phyloP scores from a whole-genome alignment of 306 rosid species.

The Trifolium pratense region DNA sequence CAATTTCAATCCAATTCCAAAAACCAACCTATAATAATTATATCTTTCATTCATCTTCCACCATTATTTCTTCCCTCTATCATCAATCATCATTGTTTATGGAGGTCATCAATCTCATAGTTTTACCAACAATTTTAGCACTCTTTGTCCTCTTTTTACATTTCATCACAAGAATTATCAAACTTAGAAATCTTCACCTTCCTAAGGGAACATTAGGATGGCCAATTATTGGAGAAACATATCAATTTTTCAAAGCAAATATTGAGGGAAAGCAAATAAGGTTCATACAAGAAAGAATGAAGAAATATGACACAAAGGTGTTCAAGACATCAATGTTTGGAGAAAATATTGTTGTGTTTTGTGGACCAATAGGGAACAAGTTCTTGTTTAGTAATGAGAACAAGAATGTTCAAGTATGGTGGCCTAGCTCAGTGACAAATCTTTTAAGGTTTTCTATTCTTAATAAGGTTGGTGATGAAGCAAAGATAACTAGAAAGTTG shows the following conservation, averaged over 20 bases:
- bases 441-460: conserved; percentile 45
- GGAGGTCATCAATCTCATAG: conserved; percentile 40
- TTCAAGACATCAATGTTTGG: conserved; percentile 56
- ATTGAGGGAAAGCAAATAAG: conserved; percentile 20
- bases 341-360: conserved; percentile 41
- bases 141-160: conserved; percentile 33
- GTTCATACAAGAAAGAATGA: conserved; percentile 47
- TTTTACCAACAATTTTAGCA: conserved; percentile 40
- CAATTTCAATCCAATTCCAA: conserved; percentile 11
- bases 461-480: conserved; percentile 53
- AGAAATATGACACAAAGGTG: conserved; percentile 44
- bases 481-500: conserved; percentile 45
- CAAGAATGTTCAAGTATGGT: conserved; percentile 57
- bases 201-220: conserved; percentile 54
- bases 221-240: conserved; percentile 55
- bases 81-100: conserved; percentile 17
- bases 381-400: conserved; percentile 56
- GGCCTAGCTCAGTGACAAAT: conserved; percentile 53
- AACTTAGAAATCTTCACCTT: conserved; percentile 47
- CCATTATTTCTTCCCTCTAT: background rate
- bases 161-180: conserved; percentile 38
- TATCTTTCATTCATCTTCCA: background rate
- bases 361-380: conserved; percentile 55
- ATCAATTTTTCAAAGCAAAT: conserved; percentile 28
- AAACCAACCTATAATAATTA: background rate